Evolutionary conservation across 352 stramenopile genomes (phyloP), one percentile per base, ranked within the genome.

Genomic region (Pythium vanterpoolii): DNA sequence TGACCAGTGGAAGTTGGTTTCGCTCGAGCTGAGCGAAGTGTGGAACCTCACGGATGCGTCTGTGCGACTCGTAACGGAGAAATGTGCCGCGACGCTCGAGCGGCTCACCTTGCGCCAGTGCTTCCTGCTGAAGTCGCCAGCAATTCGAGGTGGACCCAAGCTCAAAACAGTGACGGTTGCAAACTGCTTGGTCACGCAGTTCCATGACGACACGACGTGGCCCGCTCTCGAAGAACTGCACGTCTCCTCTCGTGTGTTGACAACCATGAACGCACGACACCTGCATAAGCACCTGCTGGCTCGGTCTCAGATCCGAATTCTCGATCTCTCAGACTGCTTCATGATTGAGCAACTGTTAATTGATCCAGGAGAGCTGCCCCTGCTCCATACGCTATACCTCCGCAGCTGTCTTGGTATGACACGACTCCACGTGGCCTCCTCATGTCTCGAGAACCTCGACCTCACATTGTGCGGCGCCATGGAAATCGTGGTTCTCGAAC

Each of bases 261-360:
- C 58, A 21, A 71, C 82, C 11, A 50, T 79, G 19, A 54, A 82
- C 18, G 66, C 58, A 10, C 65, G 69, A 9, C 54, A 72, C 33
- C 52, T 92, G 23, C 65, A 88, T 59, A 83, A 86, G 42, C 39
- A 66, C 5, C 40, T 67, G 27, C 71, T 89, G 0, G 13, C 23
- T 5, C n/a, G 19, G 8, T 74, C 67, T 4, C 52, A 28, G 14
- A 59, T 92, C 13, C 23, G 69, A 26, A 24, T 34, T 0, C 47
- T 92, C 28, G 60, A 66, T 48, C 56, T 92, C 5, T 62, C 69
- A 8, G 63, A 75, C 6, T 92, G 77, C 26, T 73, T 69, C 14
- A 69, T 74, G n/a, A 48, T 92, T 4, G 72, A 89, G 44, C 72
- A 89, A 24, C 38, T 92, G 10, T 38, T 86, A 10, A 64, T 92